Conservation (phyloP, 2,329 filamentous ascomycete genomes). For the Colletotrichum brevisporum region DNA sequence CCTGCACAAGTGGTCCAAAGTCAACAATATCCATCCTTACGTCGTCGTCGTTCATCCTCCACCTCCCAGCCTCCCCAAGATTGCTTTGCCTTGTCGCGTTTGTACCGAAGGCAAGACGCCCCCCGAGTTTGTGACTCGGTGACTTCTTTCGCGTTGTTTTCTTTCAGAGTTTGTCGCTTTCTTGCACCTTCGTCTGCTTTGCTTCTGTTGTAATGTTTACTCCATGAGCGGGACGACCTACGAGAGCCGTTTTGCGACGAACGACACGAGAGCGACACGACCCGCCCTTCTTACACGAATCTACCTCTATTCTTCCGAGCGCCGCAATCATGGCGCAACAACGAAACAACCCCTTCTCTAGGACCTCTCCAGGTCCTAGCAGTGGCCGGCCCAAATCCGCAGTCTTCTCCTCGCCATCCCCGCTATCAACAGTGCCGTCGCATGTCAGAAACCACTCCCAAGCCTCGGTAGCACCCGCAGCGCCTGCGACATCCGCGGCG, state of each 20-base stretch:
- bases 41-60: conserved; percentile 30
- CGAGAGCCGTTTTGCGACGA: conserved; percentile 39
- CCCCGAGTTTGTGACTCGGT: conserved; percentile 27
- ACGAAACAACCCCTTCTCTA: conserved; percentile 85
- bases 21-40: conserved; percentile 41
- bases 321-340: conserved; percentile 74
- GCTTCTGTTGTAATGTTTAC: conserved; percentile 40
- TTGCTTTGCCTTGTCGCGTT: conserved; percentile 30
- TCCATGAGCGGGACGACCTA: conserved; percentile 32
- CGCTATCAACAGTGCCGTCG: conserved; percentile 57
- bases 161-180: conserved; percentile 27
- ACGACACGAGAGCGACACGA: conserved; percentile 29
- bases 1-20: conserved; percentile 35
- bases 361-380: conserved; percentile 75
- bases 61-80: conserved; percentile 38
- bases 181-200: conserved; percentile 29
- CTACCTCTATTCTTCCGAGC: conserved; percentile 61
- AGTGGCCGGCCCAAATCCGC: conserved; percentile 80
- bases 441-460: conserved; percentile 81
- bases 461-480: conserved; percentile 63
- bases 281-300: conserved; percentile 20
- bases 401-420: conserved; percentile 75
- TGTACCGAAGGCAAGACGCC: conserved; percentile 23
- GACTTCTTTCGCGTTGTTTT: conserved; percentile 35
- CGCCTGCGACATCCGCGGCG: conserved; percentile 57